Evolutionary conservation across 805 yeast species (phyloP), one percentile per base, ranked within the genome.

Genomic region (Cyberlindnera samutprakarnensis): DNA sequence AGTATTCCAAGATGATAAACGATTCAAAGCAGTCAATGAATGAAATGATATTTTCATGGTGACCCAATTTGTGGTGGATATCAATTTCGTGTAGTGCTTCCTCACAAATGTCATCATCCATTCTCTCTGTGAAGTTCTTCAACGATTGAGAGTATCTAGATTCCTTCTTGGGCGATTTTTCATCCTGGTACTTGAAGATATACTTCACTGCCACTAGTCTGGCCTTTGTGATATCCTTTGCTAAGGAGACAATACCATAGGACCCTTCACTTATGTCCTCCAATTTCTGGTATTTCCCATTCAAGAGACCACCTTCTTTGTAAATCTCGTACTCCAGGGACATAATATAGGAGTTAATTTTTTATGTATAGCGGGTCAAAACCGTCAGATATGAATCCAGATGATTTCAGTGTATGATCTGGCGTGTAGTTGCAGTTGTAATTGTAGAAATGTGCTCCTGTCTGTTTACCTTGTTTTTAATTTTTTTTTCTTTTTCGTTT

Each of bases 251-350:
- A 28, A 82, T 71, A 31, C 97, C 97, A 56, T 85, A 90, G 0
- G 96, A 85, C 19, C 97, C 97, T 55, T 85, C 88, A 51, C 88
- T 84, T 37, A 90, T 72, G 50, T 78, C 84, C 36, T 73, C 75
- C 15, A 86, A 66, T 45, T 78, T 78, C 36, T 64, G 61, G 59
- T 86, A 90, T 35, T 82, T 64, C 33, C 65, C 65, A 38, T 76
- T 69, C 35, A 85, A 62, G 27, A 81, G 63, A 14, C 62, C 62
- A 30, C 71, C 70, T 44, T 62, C 65, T 35, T 63, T 62, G 38
- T 63, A 63, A 27, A 57, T 41, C 32, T 61, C 65, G 45, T 61
- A 63, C 7, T 42, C 32, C 25, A 32, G 28, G 4, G 45, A 32
- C n/a, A n/a, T n/a, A n/a, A n/a, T n/a, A n/a, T n/a, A n/a, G n/a